Evolutionary conservation across 176 grass and related monocot genomes (phyloP).

Genomic region (Oryza rufipogon): DNA sequence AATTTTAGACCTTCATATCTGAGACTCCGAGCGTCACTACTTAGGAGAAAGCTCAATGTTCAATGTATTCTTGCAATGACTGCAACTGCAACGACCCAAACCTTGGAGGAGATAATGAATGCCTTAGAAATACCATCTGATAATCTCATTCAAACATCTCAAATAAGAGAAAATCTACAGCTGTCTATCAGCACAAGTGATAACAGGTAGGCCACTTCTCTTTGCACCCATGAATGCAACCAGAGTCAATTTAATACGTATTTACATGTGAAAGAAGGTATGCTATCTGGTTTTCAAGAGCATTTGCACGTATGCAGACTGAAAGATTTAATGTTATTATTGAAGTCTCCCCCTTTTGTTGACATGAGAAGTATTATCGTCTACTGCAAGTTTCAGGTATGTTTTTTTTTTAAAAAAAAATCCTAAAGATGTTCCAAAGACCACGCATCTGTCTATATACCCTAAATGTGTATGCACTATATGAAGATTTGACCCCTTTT

Average conservation of each 20-base stretch:
- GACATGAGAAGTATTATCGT: constrained; percentile 89
- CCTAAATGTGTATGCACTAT: neutral
- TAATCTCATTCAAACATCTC: constrained; percentile 72
- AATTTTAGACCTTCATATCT: constrained; percentile 99
- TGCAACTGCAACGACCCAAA: constrained; percentile 88
- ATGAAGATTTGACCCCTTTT: constrained; percentile 34
- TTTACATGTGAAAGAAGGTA: constrained; percentile 27
- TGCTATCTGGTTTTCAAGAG: neutral
- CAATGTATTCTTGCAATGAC: constrained; percentile 98
- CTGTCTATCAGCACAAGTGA: constrained; percentile 66
- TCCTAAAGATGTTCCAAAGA: constrained; percentile 31
- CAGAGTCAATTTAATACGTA: constrained; percentile 12
- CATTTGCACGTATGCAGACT: constrained; percentile 49
- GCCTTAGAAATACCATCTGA: constrained; percentile 76
- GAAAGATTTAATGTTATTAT: constrained; percentile 82
- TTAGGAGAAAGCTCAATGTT: constrained; percentile 74
- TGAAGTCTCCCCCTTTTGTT: constrained; percentile 80
- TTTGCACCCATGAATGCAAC: constrained; percentile 1
- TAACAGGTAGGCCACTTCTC: constrained; percentile 59
- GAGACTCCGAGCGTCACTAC: constrained; percentile 80
- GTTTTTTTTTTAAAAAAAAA: constrained; percentile 19
- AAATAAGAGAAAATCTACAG: constrained; percentile 83
- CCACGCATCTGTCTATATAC: constrained; percentile 17
- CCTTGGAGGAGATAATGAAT: constrained; percentile 74
- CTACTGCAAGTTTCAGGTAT: constrained; percentile 99